phyloP scores from a whole-genome alignment of 306 rosid genomes.

The Fragaria iinumae region DNA sequence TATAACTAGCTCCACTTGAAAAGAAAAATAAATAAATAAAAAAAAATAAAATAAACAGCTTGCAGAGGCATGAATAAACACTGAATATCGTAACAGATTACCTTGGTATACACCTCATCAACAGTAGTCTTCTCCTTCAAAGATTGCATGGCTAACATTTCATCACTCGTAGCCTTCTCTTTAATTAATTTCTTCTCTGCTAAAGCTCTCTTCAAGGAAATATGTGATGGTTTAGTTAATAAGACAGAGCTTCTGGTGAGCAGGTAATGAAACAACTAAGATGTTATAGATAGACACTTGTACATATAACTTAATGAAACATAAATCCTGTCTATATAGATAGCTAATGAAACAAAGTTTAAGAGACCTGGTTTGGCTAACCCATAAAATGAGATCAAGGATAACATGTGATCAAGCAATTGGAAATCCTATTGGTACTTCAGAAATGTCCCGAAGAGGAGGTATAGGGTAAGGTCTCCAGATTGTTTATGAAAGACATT shows the following conservation, averaged over 20 bases:
- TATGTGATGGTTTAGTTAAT: slow-evolving; percentile 11
- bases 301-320: background rate
- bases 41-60: background rate
- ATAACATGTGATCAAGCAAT: background rate
- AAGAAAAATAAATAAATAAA: too few relatives aligned
- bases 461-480: background rate
- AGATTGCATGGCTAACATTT: slow-evolving; percentile 72
- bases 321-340: background rate
- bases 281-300: background rate
- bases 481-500: background rate
- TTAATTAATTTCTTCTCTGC: slow-evolving; percentile 74
- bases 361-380: background rate
- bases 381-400: background rate
- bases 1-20: background rate
- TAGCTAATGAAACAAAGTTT: background rate
- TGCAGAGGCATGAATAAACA: background rate
- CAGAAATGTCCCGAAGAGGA: background rate
- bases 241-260: slow-evolving; percentile 4
- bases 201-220: slow-evolving; percentile 63
- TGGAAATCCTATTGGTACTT: background rate
- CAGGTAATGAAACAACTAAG: slow-evolving; percentile 9
- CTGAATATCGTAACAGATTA: slow-evolving; percentile 26
- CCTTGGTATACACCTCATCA: slow-evolving; percentile 75
- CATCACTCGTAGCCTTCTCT: slow-evolving; percentile 68
- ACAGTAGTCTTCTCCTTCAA: slow-evolving; percentile 62